Evolutionary conservation across 306 rosid species (phyloP).

Genomic region (Quercus alba): DNA sequence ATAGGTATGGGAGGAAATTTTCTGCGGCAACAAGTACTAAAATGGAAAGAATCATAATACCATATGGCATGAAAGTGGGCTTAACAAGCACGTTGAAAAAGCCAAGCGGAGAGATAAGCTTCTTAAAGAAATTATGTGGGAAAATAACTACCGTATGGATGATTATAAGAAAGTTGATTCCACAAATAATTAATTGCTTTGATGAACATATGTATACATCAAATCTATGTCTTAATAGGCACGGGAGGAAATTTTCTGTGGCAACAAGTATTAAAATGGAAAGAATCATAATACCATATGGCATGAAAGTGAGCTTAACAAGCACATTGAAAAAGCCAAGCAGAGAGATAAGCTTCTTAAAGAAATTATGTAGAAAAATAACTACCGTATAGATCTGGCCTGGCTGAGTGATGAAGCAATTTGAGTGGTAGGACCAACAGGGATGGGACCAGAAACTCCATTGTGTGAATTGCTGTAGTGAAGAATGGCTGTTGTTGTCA

Average conservation of each 20-base stretch:
- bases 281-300: not conserved
- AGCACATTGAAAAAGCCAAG: not conserved
- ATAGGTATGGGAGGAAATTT: not conserved
- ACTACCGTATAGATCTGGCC: slow-evolving; percentile 83
- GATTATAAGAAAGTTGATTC: too few relatives aligned
- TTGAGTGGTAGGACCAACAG: slow-evolving; percentile 69
- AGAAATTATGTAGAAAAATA: slow-evolving; percentile 6
- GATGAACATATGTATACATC: not conserved
- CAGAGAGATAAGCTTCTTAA: not conserved
- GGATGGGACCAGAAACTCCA: slow-evolving; percentile 78
- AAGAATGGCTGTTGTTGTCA: slow-evolving; percentile 83
- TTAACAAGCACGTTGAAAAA: not conserved
- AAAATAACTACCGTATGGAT: slow-evolving; percentile 50
- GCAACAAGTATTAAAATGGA: not conserved
- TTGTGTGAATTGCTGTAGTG: slow-evolving; percentile 80
- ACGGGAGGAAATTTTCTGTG: not conserved
- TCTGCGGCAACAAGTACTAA: not conserved
- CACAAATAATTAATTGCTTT: too few relatives aligned
- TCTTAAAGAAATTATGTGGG: slow-evolving; percentile 3
- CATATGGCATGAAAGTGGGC: not conserved
- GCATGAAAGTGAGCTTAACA: not conserved
- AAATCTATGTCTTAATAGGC: not conserved
- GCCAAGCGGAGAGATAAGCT: not conserved
- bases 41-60: not conserved
- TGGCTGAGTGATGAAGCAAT: slow-evolving; percentile 67